Percentiles rank a stretch among this genome's conserved stretches.
phyloP scores from a whole-genome alignment of 1,284 basidiomycete species.

The Fomes fomentarius region DNA sequence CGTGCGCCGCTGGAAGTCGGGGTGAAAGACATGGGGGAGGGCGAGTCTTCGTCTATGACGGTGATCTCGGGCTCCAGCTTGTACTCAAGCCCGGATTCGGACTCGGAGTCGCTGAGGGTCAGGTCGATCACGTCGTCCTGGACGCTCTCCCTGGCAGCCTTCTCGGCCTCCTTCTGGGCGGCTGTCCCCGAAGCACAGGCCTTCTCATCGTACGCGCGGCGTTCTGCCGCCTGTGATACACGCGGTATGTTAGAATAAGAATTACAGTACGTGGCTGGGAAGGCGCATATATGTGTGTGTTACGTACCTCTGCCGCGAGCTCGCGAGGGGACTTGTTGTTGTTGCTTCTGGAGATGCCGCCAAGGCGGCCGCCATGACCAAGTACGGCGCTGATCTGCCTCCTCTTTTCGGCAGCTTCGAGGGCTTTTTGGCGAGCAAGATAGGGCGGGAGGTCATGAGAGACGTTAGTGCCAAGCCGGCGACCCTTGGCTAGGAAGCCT shows the following conservation, averaged over 20 bases:
- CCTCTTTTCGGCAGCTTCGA: constrained; percentile 80
- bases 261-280: not conserved
- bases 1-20: constrained; percentile 1
- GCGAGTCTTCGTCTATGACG: constrained; percentile 16
- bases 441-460: constrained; percentile 69
- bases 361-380: constrained; percentile 58
- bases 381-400: constrained; percentile 49
- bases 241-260: not conserved
- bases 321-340: constrained; percentile 68
- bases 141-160: constrained; percentile 70
- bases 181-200: constrained; percentile 65
- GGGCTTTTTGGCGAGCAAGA: constrained; percentile 63
- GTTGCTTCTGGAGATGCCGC: constrained; percentile 44
- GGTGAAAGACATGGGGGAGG: constrained; percentile 1
- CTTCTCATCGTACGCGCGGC: constrained; percentile 71
- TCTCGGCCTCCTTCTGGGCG: constrained; percentile 68
- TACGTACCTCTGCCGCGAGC: constrained; percentile 73
- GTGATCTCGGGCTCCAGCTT: constrained; percentile 37
- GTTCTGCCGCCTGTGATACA: constrained; percentile 73
- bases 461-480: constrained; percentile 60
- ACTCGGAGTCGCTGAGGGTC: constrained; percentile 41
- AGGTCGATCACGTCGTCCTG: constrained; percentile 66
- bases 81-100: no score
- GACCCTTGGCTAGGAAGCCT: constrained; percentile 80
- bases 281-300: not conserved